Evolutionary conservation across 345 rosid genomes (phyloP).

Genomic region (Corymbia maculata): DNA sequence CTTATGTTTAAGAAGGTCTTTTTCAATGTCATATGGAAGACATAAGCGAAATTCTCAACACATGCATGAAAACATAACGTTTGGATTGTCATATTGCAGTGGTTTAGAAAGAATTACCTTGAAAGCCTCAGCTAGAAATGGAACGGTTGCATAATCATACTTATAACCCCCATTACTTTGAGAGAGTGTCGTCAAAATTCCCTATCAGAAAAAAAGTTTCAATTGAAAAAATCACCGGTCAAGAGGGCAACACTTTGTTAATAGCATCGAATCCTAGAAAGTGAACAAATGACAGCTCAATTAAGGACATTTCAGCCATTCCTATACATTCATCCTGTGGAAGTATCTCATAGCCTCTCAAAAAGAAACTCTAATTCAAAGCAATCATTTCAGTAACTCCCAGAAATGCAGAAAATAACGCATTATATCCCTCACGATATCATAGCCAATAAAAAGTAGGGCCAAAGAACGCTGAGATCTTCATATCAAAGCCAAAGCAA

Average conservation of each 20-base stretch:
- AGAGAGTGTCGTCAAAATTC: constrained; percentile 88
- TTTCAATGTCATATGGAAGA: neutral
- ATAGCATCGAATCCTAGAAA: neutral
- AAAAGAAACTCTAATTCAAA: neutral
- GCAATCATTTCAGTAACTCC: neutral
- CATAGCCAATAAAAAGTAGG: neutral
- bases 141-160: constrained; percentile 92
- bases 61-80: neutral
- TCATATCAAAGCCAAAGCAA: neutral
- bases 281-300: neutral
- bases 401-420: neutral
- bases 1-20: neutral
- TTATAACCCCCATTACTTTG: constrained; percentile 77
- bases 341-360: neutral
- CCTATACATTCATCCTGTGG: neutral
- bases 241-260: neutral
- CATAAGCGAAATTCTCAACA: neutral
- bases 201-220: constrained; percentile 23
- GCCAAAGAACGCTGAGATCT: neutral
- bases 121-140: constrained; percentile 84
- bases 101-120: constrained; percentile 38
- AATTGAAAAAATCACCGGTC: neutral
- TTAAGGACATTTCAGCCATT: neutral
- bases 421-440: neutral
- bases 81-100: neutral